Evolutionary conservation across 2,329 filamentous ascomycete species (phyloP).

Genomic region (Macrophomina phaseolina): DNA sequence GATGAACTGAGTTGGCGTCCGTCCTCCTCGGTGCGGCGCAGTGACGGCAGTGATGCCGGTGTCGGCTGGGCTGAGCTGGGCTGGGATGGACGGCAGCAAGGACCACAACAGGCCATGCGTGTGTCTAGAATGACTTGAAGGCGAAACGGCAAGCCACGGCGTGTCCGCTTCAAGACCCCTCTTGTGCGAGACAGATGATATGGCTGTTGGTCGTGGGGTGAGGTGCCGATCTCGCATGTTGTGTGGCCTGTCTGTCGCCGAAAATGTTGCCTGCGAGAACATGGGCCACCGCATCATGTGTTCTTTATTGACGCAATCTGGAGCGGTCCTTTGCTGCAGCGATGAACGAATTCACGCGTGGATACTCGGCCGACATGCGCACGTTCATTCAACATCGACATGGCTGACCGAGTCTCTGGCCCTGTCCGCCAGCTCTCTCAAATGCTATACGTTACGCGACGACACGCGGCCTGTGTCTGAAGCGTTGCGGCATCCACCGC

Average conservation of each 20-base stretch:
- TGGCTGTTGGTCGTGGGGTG: slow-evolving; percentile 4
- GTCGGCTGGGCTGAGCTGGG: slow-evolving; percentile 7
- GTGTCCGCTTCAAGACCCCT: neutral
- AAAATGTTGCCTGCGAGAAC: slow-evolving; percentile 17
- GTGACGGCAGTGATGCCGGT: neutral
- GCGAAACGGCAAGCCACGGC: slow-evolving; percentile 4
- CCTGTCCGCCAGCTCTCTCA: neutral
- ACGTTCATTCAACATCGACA: slow-evolving; percentile 8
- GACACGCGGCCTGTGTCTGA: neutral
- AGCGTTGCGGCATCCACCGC: too few relatives aligned
- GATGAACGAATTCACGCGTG: slow-evolving; percentile 2
- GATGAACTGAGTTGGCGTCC: slow-evolving; percentile 4
- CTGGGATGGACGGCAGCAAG: neutral
- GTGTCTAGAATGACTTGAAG: neutral
- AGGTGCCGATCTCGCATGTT: slow-evolving; percentile 21
- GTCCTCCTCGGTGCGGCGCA: neutral
- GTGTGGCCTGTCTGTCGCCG: slow-evolving; percentile 15
- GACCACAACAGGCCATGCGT: neutral
- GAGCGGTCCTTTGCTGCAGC: neutral
- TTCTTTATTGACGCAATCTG: slow-evolving; percentile 13
- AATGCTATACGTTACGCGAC: neutral
- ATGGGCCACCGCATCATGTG: slow-evolving; percentile 17
- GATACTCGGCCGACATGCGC: slow-evolving; percentile 16
- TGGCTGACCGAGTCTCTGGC: neutral
- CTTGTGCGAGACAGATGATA: neutral